Base-by-base conservation (phyloP, 2,329 filamentous ascomycete genomes). In the Hymenoscyphus fraxineus region DNA sequence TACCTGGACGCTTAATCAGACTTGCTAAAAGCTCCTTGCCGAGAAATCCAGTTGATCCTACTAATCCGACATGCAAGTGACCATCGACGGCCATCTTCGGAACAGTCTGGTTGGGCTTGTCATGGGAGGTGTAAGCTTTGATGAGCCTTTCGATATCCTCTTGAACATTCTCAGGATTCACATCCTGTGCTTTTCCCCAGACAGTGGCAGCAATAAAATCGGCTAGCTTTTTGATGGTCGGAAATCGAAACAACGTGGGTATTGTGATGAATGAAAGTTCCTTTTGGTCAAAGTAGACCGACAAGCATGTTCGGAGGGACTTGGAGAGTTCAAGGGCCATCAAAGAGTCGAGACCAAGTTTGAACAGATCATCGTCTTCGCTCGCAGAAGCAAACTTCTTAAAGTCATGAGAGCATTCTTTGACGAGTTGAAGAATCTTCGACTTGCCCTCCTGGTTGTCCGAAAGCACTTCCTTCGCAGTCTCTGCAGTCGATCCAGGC, bases 1-100 rank as follows among this genome's bases (percentile, higher is more conserved):
- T 19, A 16, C 22, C 22, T n/a, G 51, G 19, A 56, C 22, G 51
- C 22, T 56, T 13, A 6, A 56, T 56, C 51, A 15, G 22, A 22
- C 10, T 56, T 56, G 51, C 51, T 27, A 56, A 22, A 16, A 56
- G 19, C 51, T 56, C 15, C 22, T 56, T 13, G 51, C 51, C 51
- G 19, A 56, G 51, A 56, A 56, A 56, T 56, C 51, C 51, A 12
- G 51, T 56, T 19, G 51, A 56, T 12, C 51, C 51, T 12, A 56
- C 22, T 22, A 56, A 56, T 56, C 13, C 51, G 22, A 56, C 22
- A 56, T 22, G 51, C 22, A 56, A 19, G 10, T 56, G 51, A 12
- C 51, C 51, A 27, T 56, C 51, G 12, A 16, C 22, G 22, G 51
- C 19, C 12, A 19, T 13, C 19, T 19, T 56, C 10, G 13, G 10